Evolutionary conservation across 2,329 filamentous ascomycete species (phyloP).

Genomic region (Penicillium sp.): DNA sequence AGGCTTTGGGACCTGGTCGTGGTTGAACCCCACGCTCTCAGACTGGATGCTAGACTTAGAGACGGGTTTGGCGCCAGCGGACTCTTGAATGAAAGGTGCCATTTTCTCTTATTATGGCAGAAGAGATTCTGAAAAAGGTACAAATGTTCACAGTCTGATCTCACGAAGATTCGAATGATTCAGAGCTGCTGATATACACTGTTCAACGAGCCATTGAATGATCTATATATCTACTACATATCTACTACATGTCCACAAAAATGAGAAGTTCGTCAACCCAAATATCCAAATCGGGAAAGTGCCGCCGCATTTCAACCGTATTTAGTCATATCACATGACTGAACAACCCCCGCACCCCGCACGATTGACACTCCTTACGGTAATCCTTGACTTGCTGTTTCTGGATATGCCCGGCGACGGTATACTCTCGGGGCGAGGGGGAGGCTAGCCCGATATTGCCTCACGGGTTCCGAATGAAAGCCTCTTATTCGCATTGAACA

Average conservation of each 20-base stretch:
- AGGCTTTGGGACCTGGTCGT: constrained; percentile 18
- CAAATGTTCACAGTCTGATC: constrained; percentile 3
- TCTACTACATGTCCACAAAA: neutral
- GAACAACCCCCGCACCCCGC: neutral
- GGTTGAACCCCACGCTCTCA: constrained; percentile 3
- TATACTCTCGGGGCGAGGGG: neutral
- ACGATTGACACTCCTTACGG: neutral
- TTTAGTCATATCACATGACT: neutral
- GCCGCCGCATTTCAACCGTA: neutral
- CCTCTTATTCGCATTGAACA: too few relatives aligned
- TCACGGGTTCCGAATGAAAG: neutral
- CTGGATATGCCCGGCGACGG: neutral
- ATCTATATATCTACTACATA: neutral
- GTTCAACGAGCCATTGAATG: neutral
- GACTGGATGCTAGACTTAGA: neutral
- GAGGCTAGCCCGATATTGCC: neutral
- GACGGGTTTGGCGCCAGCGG: neutral
- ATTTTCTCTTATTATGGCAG: constrained; percentile 7
- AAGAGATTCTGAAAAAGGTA: neutral
- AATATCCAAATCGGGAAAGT: constrained; percentile 2
- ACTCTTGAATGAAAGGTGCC: constrained; percentile 11
- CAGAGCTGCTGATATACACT: neutral
- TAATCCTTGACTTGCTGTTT: neutral
- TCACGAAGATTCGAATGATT: neutral
- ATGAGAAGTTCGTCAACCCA: neutral